phyloP scores from a whole-genome alignment of 2,329 filamentous ascomycete genomes.

The Zasmidium angulare region DNA sequence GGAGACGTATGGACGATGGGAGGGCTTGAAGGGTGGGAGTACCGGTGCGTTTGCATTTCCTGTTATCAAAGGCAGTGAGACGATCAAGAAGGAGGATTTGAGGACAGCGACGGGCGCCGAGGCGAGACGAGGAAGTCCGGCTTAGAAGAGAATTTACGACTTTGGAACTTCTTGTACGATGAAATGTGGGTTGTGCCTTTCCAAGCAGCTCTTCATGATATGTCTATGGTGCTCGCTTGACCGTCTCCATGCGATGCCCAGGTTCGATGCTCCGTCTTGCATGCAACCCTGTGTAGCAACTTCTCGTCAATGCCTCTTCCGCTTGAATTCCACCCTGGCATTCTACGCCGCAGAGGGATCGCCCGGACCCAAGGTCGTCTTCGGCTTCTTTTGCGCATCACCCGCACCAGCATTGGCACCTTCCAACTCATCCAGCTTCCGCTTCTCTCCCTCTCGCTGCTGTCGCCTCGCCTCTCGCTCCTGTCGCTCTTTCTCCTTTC shows the following conservation, averaged over 20 bases:
- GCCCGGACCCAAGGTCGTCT: conserved; percentile 12
- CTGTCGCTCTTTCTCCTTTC: conserved; percentile 79
- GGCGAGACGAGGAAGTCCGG: conserved; percentile 45
- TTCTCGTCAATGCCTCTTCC: neutral
- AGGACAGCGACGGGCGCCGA: conserved; percentile 52
- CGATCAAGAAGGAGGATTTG: conserved; percentile 45
- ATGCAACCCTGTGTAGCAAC: too few species aligned
- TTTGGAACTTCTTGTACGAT: neutral
- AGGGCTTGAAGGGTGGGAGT: conserved; percentile 62
- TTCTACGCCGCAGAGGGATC: conserved; percentile 7
- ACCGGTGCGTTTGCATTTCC: conserved; percentile 67
- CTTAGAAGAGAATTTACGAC: conserved; percentile 21
- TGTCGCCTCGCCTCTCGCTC: conserved; percentile 57
- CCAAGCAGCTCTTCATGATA: neutral
- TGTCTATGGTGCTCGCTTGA: neutral
- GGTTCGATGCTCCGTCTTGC: neutral
- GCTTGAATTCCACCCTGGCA: neutral
- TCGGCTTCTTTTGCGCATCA: conserved; percentile 28
- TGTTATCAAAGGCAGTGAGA: conserved; percentile 56
- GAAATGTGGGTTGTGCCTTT: neutral
- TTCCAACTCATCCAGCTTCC: conserved; percentile 29
- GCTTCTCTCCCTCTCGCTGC: conserved; percentile 45
- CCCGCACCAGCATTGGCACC: conserved; percentile 7
- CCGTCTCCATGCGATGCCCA: neutral
- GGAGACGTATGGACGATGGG: conserved; percentile 57